A percentile compares a stretch with the other conserved stretches of the same genome.
Evolutionary conservation across 768 basidiomycete genomes (phyloP).

Genomic region (Grammothele lineata): DNA sequence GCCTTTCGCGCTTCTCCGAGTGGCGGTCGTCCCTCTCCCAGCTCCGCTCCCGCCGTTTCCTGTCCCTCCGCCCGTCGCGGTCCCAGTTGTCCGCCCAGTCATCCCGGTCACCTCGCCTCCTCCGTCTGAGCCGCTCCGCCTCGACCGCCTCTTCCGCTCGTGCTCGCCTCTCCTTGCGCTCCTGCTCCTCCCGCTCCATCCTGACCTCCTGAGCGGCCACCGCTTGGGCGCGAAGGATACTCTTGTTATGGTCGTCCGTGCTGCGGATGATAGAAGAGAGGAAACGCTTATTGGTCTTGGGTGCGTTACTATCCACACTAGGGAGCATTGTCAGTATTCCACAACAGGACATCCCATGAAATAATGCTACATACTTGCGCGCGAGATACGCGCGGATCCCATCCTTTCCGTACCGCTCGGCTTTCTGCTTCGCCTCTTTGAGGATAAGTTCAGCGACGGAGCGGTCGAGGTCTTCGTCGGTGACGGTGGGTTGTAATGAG

Average conservation of each 20-base stretch:
- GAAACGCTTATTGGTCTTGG: constrained; percentile 80
- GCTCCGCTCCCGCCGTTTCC: constrained; percentile 45
- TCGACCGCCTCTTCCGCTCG: constrained; percentile 75
- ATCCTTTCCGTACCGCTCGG: constrained; percentile 68
- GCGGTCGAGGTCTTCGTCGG: constrained; percentile 84
- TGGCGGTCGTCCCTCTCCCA: constrained; percentile 41
- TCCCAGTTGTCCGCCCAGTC: constrained; percentile 41
- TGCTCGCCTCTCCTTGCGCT: constrained; percentile 53
- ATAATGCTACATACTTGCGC: constrained; percentile 12
- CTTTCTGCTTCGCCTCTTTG: constrained; percentile 90
- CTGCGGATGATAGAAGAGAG: constrained; percentile 82
- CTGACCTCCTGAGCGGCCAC: constrained; percentile 71
- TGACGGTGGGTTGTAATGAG: constrained; percentile 51
- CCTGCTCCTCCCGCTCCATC: constrained; percentile 59
- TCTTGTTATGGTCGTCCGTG: constrained; percentile 95
- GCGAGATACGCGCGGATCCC: constrained; percentile 79
- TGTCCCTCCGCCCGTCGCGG: constrained; percentile 39
- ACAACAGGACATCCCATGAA: neutral
- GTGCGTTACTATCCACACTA: constrained; percentile 68
- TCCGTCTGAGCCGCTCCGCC: constrained; percentile 53
- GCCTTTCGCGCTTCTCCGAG: constrained; percentile 22
- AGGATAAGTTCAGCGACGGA: constrained; percentile 91
- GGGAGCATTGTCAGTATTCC: neutral
- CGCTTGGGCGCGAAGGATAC: constrained; percentile 71
- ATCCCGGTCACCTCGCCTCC: constrained; percentile 25